Evolutionary conservation across 805 yeast genomes (phyloP), one percentile per base, ranked within the genome.

Genomic region (Metschnikowia similis): DNA sequence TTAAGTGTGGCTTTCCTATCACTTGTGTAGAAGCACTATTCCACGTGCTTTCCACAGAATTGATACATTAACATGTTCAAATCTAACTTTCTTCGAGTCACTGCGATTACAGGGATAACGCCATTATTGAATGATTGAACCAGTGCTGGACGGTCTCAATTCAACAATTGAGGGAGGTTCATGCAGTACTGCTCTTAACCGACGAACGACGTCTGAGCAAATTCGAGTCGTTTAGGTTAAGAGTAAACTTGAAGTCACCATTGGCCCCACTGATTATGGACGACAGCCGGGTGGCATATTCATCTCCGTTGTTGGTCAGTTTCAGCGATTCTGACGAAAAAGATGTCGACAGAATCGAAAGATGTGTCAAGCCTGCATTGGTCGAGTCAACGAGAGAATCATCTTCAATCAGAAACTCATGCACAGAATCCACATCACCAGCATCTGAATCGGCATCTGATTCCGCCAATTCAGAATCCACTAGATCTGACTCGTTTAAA

Each of bases 201-300:
- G 58, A 55, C 17, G 58, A 51, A 28, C 89, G 70, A 48, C 89
- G 71, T 41, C 82, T 78, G 35, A 85, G 66, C 52, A 85, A 65
- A 31, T 85, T 84, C 40, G 88, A 82, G 17, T 84, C 85, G 49
- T 81, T 82, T 59, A 85, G 64, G 52, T 79, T 81, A 51, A 85
- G 70, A 48, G 85, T 85, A 55, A 85, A 81, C 53, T 72, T 72
- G 55, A 63, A 69, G 46, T 70, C 75, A 5, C 74, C 75, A 44
- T 64, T 69, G 2, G 67, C 63, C 16, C 72, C 72, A 13, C 74
- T 67, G 14, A 72, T 67, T 5, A 72, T 67, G 3, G 72, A 66
- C 11, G 70, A 65, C n/a, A 74, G 69, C 39, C 75, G 56, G 4
- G 77, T 70, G 41, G 64, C 72, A 47, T 65, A 64, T 21, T 66